Percentiles rank a stretch among this genome's conserved stretches.
Evolutionary conservation across 192 early-diverging fungal species (phyloP).

Genomic region (Paraglomus occultum): DNA sequence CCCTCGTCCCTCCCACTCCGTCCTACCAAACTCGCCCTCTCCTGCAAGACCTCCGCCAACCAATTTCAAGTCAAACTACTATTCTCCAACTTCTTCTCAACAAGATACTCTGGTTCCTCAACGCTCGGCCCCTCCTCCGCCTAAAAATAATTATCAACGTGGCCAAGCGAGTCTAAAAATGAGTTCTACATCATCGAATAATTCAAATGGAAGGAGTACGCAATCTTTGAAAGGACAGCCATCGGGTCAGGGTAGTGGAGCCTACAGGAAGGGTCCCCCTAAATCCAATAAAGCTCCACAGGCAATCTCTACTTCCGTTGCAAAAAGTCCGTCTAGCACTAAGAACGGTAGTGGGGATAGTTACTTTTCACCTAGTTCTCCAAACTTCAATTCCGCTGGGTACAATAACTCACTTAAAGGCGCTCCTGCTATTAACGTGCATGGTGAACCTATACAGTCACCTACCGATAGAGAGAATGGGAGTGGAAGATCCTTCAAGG

Average conservation of each 20-base stretch:
- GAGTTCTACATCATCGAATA: slow-evolving; percentile 9
- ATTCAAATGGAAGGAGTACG: neutral
- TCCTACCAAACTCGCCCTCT: slow-evolving; percentile 22
- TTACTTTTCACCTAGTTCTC: slow-evolving; percentile 28
- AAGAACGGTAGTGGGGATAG: slow-evolving; percentile 33
- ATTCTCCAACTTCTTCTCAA: neutral
- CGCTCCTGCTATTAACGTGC: slow-evolving; percentile 35
- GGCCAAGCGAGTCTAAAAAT: neutral
- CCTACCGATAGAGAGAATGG: slow-evolving; percentile 25
- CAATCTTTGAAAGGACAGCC: too few relatives aligned
- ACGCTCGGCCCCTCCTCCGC: slow-evolving; percentile 41
- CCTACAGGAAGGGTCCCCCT: slow-evolving; percentile 16
- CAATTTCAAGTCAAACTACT: neutral
- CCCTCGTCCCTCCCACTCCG: slow-evolving; percentile 1
- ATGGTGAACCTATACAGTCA: slow-evolving; percentile 33
- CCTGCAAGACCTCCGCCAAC: slow-evolving; percentile 11
- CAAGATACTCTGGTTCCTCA: slow-evolving; percentile 37
- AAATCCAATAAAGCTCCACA: slow-evolving; percentile 18
- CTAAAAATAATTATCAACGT: slow-evolving; percentile 27
- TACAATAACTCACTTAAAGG: slow-evolving; percentile 34
- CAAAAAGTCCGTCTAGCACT: neutral
- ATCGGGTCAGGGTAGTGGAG: slow-evolving; percentile 13
- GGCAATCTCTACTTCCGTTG: neutral
- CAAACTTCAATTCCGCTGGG: slow-evolving; percentile 25
- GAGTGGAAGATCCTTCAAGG: slow-evolving; percentile 48